Evolutionary conservation across 805 yeast species (phyloP).

Genomic region (Wickerhamomyces silvicola): DNA sequence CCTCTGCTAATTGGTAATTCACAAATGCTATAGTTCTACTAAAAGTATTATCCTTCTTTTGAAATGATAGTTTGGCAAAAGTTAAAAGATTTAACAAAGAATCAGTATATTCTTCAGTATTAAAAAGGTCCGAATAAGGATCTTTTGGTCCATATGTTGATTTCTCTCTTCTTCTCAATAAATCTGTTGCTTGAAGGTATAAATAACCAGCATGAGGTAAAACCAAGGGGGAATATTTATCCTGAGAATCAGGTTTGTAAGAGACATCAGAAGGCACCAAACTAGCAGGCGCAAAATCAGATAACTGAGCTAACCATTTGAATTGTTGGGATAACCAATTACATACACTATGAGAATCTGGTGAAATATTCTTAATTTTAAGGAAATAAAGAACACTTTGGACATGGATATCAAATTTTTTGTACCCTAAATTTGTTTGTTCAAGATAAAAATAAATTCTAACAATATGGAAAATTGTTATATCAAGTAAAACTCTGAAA

Average conservation of each 20-base stretch:
- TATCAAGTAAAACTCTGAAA: slow-evolving; percentile 48
- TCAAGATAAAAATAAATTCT: slow-evolving; percentile 54
- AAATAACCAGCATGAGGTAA: slow-evolving; percentile 40
- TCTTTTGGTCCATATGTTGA: slow-evolving; percentile 8
- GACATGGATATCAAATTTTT: slow-evolving; percentile 60
- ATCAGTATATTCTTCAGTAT: slow-evolving; percentile 4
- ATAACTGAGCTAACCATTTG: slow-evolving; percentile 56
- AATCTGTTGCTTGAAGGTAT: slow-evolving; percentile 32
- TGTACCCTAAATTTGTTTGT: slow-evolving; percentile 51
- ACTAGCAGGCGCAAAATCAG: slow-evolving; percentile 39
- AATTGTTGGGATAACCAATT: slow-evolving; percentile 62
- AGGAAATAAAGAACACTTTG: slow-evolving; percentile 39
- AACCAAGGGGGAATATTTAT: slow-evolving; percentile 22
- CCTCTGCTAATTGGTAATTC: slow-evolving; percentile 47
- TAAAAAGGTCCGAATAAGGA: slow-evolving; percentile 4
- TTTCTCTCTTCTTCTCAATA: slow-evolving; percentile 21
- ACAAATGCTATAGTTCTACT: slow-evolving; percentile 36
- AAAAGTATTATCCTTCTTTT: slow-evolving; percentile 28
- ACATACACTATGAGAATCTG: slow-evolving; percentile 24
- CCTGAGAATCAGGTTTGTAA: slow-evolving; percentile 18
- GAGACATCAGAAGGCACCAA: slow-evolving; percentile 35
- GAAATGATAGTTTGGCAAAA: slow-evolving; percentile 31
- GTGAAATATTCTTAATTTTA: slow-evolving; percentile 21
- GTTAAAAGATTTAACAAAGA: slow-evolving; percentile 26
- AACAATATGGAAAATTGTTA: slow-evolving; percentile 55